phyloP scores from a whole-genome alignment of 129 eudicot species.

The Ambrosia artemisiifolia region DNA sequence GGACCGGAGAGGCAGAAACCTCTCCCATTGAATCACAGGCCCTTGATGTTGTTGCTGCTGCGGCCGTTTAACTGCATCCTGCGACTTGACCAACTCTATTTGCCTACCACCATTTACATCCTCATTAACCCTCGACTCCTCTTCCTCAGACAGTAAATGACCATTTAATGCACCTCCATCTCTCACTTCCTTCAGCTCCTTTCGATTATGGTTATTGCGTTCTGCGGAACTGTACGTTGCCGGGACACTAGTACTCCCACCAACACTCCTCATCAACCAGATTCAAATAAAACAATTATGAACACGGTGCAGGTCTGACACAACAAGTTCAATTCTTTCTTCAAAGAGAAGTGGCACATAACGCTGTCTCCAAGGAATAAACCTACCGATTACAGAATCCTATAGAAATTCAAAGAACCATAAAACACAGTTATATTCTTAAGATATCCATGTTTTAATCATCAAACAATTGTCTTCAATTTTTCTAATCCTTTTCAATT shows the following conservation, averaged over 20 bases:
- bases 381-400: slow-evolving; percentile 30
- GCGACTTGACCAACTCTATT: slow-evolving; percentile 19
- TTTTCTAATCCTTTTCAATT: not conserved
- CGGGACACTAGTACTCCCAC: slow-evolving; percentile 30
- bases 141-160: slow-evolving; percentile 40
- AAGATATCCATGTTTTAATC: not conserved
- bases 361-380: slow-evolving; percentile 40
- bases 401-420: slow-evolving; percentile 8
- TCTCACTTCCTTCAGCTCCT: slow-evolving; percentile 41
- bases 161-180: slow-evolving; percentile 37
- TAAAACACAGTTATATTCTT: not conserved
- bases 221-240: slow-evolving; percentile 46
- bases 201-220: slow-evolving; percentile 26
- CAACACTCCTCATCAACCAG: slow-evolving; percentile 64
- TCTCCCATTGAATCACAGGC: slow-evolving; percentile 62
- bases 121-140: slow-evolving; percentile 34
- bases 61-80: slow-evolving; percentile 31
- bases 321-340: slow-evolving; percentile 32
- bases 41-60: slow-evolving; percentile 53
- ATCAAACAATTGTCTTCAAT: not conserved
- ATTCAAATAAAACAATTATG: slow-evolving; percentile 48
- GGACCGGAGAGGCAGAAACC: slow-evolving; percentile 61
- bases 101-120: slow-evolving; percentile 24
- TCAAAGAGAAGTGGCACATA: slow-evolving; percentile 47
- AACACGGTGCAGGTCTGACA: slow-evolving; percentile 31